Base-by-base conservation (phyloP, 805 yeast species). In the Candida germanica region DNA sequence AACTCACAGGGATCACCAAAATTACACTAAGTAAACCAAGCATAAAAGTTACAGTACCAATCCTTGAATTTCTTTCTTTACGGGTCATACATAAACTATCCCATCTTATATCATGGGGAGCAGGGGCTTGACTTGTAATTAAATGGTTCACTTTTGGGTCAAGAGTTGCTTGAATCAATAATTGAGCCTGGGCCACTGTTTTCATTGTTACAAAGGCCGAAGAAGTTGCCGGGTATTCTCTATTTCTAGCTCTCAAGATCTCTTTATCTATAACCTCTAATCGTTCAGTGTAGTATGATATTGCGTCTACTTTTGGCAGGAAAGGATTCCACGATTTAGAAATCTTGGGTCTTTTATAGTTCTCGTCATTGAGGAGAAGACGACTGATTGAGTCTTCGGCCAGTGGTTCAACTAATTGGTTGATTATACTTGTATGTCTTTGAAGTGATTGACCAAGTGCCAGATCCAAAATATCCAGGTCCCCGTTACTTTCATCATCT, bases 71-170 rank as follows among this genome's bases (percentile, higher is more conserved):
- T 40, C 96, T 67, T 48, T 86, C 89, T 36, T 67, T 70, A 37
- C 95, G 70, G 0, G 94, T 79, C 51, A 89, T 64, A 48, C 94
- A 89, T 23, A 87, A 76, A 52, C 89, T 87, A 39, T 80, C 84
- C 98, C 98, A 91, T 26, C 87, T 80, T 16, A 91, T 83, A 56
- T 91, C 98, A 51, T 84, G 91, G 3, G 98, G 98, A 1, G 98
- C 95, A 0, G 98, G 98, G 0, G 98, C 98, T 38, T 88, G 64
- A 26, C 75, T 69, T 3, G 96, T 84, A 23, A 89, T 85, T 35
- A 93, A 65, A 39, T 80, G 85, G 53, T 85, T 82, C 6, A 93
- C 87, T 39, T 85, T 75, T 0, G 97, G 97, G 54, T 89, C 96
- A 39, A 93, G 58, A 0, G 91, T 89, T 0, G 97, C 93, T 57